Evolutionary conservation across 306 rosid genomes (phyloP), one percentile per base, ranked within the genome.

Genomic region (Medicago lupulina): DNA sequence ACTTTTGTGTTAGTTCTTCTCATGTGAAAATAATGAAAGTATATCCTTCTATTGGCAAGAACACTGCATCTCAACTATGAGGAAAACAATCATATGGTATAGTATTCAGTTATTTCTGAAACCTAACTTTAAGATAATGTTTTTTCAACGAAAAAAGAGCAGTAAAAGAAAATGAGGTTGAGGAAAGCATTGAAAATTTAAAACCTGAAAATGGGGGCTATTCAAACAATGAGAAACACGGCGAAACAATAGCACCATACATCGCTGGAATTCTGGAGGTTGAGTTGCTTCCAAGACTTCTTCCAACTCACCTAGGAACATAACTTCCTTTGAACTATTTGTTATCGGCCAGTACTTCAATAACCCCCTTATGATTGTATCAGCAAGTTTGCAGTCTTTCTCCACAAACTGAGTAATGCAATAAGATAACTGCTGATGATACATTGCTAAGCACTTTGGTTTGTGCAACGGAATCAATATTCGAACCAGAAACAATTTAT

Each of bases 331-430:
- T 3, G 90, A 74, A 76, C 96, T 92, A 79, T 88, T 92, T 51
- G 97, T 92, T 80, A 92, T 83, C 1, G 97, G 97, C 97, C 97
- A 92, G 86, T 89, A 92, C 90, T 92, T 92, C 80, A 89, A 71
- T 28, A 92, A 84, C 71, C 97, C 93, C 88, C 96, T 83, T 61
- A 89, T 88, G 62, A 92, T 87, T 25, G 93, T 85, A 82, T 92
- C 97, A 23, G 97, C 90, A 85, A 92, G 96, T 81, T 92, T 92
- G 87, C 90, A 89, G 67, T 89, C 97, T 78, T 92, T 92, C 83
- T 92, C 97, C 41, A 88, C 97, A 85, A 89, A 92, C 64, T 89
- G 96, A 2, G 85, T 84, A 73, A 89, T 87, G 84, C 93, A 88
- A 79, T 89, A 89, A 15, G 92, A 89, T 68, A 92, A 79, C 70